Evolutionary conservation across 2,329 filamentous ascomycete species (phyloP), one percentile per base, ranked within the genome.

Genomic region (Macroventuria anomochaeta): DNA sequence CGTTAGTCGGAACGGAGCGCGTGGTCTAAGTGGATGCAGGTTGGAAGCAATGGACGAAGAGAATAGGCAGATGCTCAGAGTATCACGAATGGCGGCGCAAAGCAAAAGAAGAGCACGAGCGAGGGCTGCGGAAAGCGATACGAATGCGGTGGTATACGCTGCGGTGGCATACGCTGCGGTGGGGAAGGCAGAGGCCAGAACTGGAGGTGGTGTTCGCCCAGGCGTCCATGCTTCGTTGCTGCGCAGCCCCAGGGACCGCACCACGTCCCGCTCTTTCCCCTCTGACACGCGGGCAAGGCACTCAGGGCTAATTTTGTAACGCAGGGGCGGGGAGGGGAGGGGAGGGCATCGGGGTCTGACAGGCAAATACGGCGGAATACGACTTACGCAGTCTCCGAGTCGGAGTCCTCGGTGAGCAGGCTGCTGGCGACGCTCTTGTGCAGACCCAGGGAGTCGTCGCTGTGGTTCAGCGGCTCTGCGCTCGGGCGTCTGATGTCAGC

Each of bases 391-490:
- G 43, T 55, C 58, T 80, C 79, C 49, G 64, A 60, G 38, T 84
- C 82, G 26, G 78, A 80, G 58, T 83, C 80, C 55, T 81, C 79
- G 13, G 79, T 81, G 49, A 79, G 65, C 40, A 82, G 75, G 64
- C 78, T 81, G 74, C 79, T 80, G 34, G 75, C 64, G 20, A 77
- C 75, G 65, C 78, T 80, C 59, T 72, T 77, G 58, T 74, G 71
- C 40, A 76, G 64, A 3, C 68, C 70, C 20, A 79, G 67, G n/a
- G 76, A 77, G 31, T 78, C 74, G 46, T 75, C 70, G 63, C 76
- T 79, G 48, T 62, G 61, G 53, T 56, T 63, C 18, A 50, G 59
- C 40, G 57, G 37, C 21, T 62, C 63, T 7, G 43, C 26, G 50
- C 32, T 25, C 7, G 61, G 58, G 21, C 51, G 57, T 39, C 39